These are phyloP conservation scores for Xylariaceae sp. DNA, from an alignment of 2,329 filamentous ascomycete species.

Conservation along the genomic window DNA sequence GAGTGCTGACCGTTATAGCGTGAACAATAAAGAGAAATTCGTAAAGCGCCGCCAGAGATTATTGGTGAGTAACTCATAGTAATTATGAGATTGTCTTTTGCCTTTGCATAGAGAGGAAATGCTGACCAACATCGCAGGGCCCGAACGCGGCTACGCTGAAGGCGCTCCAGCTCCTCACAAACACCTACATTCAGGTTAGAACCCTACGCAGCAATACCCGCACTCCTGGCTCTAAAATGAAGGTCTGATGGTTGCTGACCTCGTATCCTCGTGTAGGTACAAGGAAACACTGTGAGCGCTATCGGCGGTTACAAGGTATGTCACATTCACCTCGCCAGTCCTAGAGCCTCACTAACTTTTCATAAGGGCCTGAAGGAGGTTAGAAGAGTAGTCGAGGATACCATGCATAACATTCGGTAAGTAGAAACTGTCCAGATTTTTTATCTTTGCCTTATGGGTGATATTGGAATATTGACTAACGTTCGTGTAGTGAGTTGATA, in stretches of 20 bases:
- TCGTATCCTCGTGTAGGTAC: slow-evolving; percentile 42
- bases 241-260: neutral
- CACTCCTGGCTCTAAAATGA: neutral
- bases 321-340: neutral
- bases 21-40: slow-evolving; percentile 91
- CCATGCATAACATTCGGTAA: slow-evolving; percentile 80
- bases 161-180: slow-evolving; percentile 73
- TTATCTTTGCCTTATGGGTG: neutral
- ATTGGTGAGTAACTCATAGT: slow-evolving; percentile 37
- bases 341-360: neutral
- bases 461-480: slow-evolving; percentile 2
- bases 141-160: slow-evolving; percentile 90
- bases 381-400: slow-evolving; percentile 83
- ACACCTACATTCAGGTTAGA: slow-evolving; percentile 74
- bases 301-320: slow-evolving; percentile 78
- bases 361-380: slow-evolving; percentile 75
- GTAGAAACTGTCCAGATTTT: neutral
- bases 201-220: neutral
- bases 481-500: slow-evolving; percentile 6
- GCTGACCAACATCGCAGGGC: slow-evolving; percentile 42
- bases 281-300: slow-evolving; percentile 87
- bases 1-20: slow-evolving; percentile 71
- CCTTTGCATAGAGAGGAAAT: neutral
- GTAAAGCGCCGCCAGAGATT: slow-evolving; percentile 92
- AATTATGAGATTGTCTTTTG: neutral